Evolutionary conservation across 2,329 filamentous ascomycete genomes (phyloP).

Genomic region (Ophiostoma triangulosporum): DNA sequence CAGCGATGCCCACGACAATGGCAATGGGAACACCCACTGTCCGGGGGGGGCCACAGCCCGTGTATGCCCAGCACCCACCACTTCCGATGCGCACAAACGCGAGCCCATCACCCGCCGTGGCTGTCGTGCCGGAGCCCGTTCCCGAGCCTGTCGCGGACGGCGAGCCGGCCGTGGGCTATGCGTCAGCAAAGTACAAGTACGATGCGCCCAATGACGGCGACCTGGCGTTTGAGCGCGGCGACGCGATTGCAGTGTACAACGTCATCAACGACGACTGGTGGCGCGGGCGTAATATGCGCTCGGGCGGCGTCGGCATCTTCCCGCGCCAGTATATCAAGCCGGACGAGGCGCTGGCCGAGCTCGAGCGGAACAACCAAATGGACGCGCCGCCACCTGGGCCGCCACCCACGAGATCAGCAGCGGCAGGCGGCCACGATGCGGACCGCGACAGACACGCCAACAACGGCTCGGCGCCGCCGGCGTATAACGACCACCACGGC

Average conservation of each 20-base stretch:
- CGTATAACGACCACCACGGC: constrained; percentile 9
- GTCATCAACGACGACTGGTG: constrained; percentile 98
- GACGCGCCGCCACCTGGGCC: constrained; percentile 20
- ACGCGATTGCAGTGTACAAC: constrained; percentile 67
- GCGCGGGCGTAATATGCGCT: constrained; percentile 76
- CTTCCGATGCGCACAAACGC: constrained; percentile 23
- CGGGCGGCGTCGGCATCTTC: constrained; percentile 82
- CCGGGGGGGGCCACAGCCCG: no score
- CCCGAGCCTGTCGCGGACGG: constrained; percentile 20
- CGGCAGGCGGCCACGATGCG: constrained; percentile 17
- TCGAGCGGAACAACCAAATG: constrained; percentile 11
- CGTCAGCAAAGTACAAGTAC: constrained; percentile 76
- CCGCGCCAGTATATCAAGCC: constrained; percentile 79
- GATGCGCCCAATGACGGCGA: constrained; percentile 67
- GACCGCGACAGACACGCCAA: constrained; percentile 14
- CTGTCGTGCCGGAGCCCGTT: constrained; percentile 23
- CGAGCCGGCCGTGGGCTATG: constrained; percentile 51
- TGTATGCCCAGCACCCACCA: constrained; percentile 12
- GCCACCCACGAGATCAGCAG: constrained; percentile 4
- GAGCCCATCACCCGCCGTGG: constrained; percentile 29
- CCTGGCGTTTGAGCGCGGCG: constrained; percentile 65
- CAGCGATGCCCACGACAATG: background rate
- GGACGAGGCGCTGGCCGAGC: constrained; percentile 25
- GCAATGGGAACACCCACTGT: no score
- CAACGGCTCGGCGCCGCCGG: constrained; percentile 9